Conservation (phyloP, 495 filamentous ascomycete species). For the Trichoderma asperelloides region DNA sequence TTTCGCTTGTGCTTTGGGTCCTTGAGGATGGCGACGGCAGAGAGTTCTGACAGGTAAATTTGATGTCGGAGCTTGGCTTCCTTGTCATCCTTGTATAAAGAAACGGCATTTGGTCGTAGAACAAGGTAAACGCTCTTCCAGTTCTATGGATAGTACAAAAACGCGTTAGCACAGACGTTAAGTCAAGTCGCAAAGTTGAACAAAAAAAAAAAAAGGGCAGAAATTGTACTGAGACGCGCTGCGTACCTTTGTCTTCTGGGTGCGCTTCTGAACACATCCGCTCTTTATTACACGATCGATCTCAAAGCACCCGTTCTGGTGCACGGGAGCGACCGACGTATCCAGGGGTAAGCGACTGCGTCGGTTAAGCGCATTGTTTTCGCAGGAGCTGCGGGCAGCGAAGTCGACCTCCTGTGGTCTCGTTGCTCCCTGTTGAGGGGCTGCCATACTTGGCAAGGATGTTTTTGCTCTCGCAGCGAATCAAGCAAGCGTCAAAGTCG, state of each 20-base stretch:
- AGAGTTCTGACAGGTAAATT: constrained; percentile 80
- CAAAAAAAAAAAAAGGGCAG: not conserved
- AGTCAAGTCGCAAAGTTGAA: not conserved
- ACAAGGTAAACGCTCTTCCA: constrained; percentile 91
- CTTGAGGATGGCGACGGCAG: constrained; percentile 78
- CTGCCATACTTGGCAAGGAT: constrained; percentile 3
- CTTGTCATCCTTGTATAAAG: constrained; percentile 86
- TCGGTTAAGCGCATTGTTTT: not conserved
- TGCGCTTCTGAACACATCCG: constrained; percentile 76
- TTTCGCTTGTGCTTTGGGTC: constrained; percentile 74
- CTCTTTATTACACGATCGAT: constrained; percentile 89
- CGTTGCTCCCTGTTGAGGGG: not conserved
- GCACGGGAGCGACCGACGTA: constrained; percentile 51
- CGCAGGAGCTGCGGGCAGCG: not conserved
- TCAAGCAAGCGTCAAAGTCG: not conserved
- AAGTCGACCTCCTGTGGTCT: not conserved
- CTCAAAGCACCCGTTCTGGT: constrained; percentile 91
- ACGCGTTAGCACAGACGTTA: not conserved
- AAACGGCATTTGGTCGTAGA: constrained; percentile 85
- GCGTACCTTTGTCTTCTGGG: constrained; percentile 84
- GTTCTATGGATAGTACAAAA: constrained; percentile 35
- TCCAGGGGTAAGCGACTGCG: constrained; percentile 6
- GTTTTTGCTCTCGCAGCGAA: not conserved
- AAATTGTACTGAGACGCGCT: not conserved
- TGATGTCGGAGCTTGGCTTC: constrained; percentile 84